Evolutionary conservation across 2,329 filamentous ascomycete genomes (phyloP).

Genomic region (Blumeriella jaapii): DNA sequence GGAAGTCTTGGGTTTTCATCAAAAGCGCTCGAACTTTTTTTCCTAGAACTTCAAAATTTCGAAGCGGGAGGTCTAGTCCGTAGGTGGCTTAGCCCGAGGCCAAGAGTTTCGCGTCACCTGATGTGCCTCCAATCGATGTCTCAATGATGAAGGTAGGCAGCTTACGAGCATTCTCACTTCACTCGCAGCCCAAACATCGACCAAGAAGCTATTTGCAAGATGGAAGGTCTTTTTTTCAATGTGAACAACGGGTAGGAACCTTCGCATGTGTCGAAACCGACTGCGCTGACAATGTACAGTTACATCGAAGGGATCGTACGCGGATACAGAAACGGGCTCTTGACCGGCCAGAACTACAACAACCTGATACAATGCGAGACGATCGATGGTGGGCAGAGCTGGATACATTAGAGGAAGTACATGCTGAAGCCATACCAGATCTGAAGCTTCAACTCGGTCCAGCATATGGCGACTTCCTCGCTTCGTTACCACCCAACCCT

Average conservation of each 20-base stretch:
- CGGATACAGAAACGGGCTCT: conserved; percentile 87
- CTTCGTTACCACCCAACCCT: conserved; percentile 85
- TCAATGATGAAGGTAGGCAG: too few species aligned
- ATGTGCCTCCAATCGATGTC: background rate
- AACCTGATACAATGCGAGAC: conserved; percentile 97
- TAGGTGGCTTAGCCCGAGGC: background rate
- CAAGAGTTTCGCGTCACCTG: too few species aligned
- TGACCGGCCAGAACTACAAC: conserved; percentile 82
- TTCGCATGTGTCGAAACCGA: conserved; percentile 51
- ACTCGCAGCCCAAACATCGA: conserved; percentile 7
- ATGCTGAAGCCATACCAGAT: conserved; percentile 43
- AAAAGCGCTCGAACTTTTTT: conserved; percentile 10
- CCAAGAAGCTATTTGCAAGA: conserved; percentile 31
- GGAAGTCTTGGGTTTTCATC: conserved; percentile 12
- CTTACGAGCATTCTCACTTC: background rate
- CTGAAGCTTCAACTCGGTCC: conserved; percentile 95
- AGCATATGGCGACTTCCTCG: conserved; percentile 93
- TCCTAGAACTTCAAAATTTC: background rate
- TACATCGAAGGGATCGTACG: conserved; percentile 46
- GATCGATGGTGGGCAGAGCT: conserved; percentile 62
- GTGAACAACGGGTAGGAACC: conserved; percentile 90
- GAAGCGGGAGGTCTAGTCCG: background rate
- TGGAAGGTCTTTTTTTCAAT: conserved; percentile 94
- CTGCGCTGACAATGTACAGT: conserved; percentile 68
- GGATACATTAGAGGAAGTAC: background rate